A percentile compares a stretch with the other conserved stretches of the same genome.
Evolutionary conservation across 2,329 filamentous ascomycete genomes (phyloP).

Genomic region (Teratosphaeria gauchensis): DNA sequence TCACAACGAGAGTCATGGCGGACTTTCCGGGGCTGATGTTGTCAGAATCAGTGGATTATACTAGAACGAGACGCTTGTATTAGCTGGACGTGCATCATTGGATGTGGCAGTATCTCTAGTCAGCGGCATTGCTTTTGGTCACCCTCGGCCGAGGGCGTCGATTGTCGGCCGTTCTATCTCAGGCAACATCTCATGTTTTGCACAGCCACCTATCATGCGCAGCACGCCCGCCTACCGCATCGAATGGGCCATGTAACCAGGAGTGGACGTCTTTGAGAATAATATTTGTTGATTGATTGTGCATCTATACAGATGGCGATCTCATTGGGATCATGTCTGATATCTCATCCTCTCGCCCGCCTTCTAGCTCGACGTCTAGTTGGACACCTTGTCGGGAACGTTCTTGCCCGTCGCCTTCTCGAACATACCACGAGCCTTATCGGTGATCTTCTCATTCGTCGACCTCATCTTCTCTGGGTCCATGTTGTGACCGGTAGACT

Average conservation of each 20-base stretch:
- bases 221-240: no score
- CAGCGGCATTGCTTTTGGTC: no score
- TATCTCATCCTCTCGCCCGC: background rate
- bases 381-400: slow-evolving; percentile 15
- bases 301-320: background rate
- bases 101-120: no score
- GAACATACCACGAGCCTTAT: slow-evolving; percentile 20
- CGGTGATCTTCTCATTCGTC: slow-evolving; percentile 26
- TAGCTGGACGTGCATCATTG: no score
- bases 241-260: no score
- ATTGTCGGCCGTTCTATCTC: no score
- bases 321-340: background rate
- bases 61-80: no score
- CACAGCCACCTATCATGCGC: no score
- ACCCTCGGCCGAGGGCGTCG: no score
- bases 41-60: background rate
- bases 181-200: no score
- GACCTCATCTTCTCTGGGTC: slow-evolving; percentile 18
- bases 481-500: slow-evolving; percentile 11
- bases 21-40: background rate
- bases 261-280: no score
- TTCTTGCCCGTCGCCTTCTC: slow-evolving; percentile 26
- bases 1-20: background rate
- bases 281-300: background rate
- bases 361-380: slow-evolving; percentile 1